Conservation (phyloP, 169 alveolate species). For the Cryptosporidium canis region DNA sequence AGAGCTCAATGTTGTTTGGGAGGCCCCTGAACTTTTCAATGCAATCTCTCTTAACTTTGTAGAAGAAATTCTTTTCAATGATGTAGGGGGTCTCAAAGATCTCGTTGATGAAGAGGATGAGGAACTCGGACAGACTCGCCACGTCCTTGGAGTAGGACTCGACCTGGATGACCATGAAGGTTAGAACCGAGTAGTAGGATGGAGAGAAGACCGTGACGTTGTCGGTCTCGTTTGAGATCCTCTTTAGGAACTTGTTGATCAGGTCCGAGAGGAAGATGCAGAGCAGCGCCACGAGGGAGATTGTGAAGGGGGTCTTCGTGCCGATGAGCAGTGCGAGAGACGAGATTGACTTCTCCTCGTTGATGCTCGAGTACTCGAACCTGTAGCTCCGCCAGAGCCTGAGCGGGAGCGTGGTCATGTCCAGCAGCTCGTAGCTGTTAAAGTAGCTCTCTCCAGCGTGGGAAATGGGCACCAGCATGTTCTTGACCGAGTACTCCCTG, state of each 20-base stretch:
- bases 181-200: constrained; percentile 22
- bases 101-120: not conserved
- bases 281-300: not conserved
- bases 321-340: constrained; percentile 19
- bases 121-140: constrained; percentile 8
- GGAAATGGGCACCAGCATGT: constrained; percentile 33
- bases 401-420: constrained; percentile 11
- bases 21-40: constrained; percentile 21
- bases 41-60: constrained; percentile 18
- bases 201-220: not conserved
- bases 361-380: constrained; percentile 27
- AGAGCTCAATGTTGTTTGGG: constrained; percentile 23
- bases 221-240: constrained; percentile 4
- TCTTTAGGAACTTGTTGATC: not conserved
- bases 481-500: not conserved
- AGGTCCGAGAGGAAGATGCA: constrained; percentile 24
- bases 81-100: constrained; percentile 24
- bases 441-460: constrained; percentile 3
- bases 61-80: constrained; percentile 16
- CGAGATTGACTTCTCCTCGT: constrained; percentile 20
- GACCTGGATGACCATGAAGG: constrained; percentile 12
- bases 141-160: constrained; percentile 45
- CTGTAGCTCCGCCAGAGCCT: constrained; percentile 35
- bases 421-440: constrained; percentile 35
- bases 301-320: constrained; percentile 52